Percentiles rank a stretch among this genome's conserved stretches.
phyloP scores from a whole-genome alignment of 83 land plant genomes.

The Larix sibirica region DNA sequence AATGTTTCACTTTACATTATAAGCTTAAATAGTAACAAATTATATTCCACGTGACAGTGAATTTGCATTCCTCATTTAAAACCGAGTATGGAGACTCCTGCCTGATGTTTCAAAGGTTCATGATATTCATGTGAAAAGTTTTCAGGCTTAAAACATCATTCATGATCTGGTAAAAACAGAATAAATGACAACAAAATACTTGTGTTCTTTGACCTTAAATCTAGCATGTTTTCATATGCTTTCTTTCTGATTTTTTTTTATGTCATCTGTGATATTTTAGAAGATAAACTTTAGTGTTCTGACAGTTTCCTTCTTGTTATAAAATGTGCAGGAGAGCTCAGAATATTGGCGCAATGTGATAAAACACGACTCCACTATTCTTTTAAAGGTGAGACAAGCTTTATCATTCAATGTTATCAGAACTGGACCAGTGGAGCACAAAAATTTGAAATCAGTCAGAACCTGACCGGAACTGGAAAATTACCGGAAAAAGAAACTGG shows the following conservation, averaged over 20 bases:
- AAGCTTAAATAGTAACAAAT: background rate
- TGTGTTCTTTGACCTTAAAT: background rate
- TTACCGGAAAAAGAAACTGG: too few species aligned
- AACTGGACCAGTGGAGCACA: too few species aligned
- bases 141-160: background rate
- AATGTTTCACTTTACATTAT: background rate
- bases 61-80: background rate
- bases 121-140: background rate
- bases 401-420: background rate
- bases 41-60: background rate
- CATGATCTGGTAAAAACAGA: background rate
- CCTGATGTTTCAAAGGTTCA: background rate
- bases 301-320: background rate
- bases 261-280: background rate
- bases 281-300: background rate
- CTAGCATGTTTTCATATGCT: too few species aligned
- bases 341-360: constrained; percentile 4
- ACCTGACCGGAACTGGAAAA: too few species aligned
- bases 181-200: background rate
- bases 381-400: background rate
- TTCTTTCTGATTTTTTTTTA: background rate
- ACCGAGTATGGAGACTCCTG: background rate
- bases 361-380: background rate
- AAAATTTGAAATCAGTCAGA: too few species aligned
- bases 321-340: constrained; percentile 8